These are phyloP conservation scores for Venturia carpophila DNA, from an alignment of 2,329 filamentous ascomycete genomes.

Conservation along the genomic window DNA sequence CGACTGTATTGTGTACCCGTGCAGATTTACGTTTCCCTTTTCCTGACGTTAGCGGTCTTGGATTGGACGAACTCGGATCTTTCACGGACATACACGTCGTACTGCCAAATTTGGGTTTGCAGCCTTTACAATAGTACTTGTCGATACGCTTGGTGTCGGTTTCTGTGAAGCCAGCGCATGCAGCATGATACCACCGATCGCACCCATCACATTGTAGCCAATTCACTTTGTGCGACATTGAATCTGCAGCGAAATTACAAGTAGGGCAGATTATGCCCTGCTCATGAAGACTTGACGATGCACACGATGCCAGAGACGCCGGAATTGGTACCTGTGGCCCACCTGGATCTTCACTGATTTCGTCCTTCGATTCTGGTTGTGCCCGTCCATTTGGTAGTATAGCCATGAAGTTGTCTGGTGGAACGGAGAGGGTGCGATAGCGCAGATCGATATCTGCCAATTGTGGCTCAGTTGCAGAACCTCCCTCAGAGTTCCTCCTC, in stretches of 20 bases:
- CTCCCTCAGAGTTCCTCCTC: slow-evolving; percentile 4
- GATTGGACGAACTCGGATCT: slow-evolving; percentile 12
- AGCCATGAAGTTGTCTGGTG: slow-evolving; percentile 23
- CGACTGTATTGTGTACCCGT: slow-evolving; percentile 56
- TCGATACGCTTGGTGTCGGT: slow-evolving; percentile 58
- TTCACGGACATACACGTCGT: slow-evolving; percentile 46
- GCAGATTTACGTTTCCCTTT: slow-evolving; percentile 46
- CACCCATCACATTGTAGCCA: slow-evolving; percentile 65
- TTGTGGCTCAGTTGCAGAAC: not conserved
- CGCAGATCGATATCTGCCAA: slow-evolving; percentile 6
- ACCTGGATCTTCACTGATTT: not conserved
- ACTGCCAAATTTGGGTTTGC: slow-evolving; percentile 52
- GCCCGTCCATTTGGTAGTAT: slow-evolving; percentile 10
- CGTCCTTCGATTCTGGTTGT: not conserved
- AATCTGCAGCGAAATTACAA: slow-evolving; percentile 48
- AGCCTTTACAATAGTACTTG: slow-evolving; percentile 57
- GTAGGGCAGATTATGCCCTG: slow-evolving; percentile 47
- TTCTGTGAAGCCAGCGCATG: slow-evolving; percentile 58
- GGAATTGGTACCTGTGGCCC: not conserved
- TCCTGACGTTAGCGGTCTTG: slow-evolving; percentile 6
- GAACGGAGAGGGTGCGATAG: slow-evolving; percentile 23
- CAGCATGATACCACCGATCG: slow-evolving; percentile 60
- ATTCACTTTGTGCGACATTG: slow-evolving; percentile 46
- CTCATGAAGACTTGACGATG: slow-evolving; percentile 19
- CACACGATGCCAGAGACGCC: not conserved